phyloP scores from a whole-genome alignment of 202 grass and related monocot species.

The Bolboschoenoplectus hybrid region DNA sequence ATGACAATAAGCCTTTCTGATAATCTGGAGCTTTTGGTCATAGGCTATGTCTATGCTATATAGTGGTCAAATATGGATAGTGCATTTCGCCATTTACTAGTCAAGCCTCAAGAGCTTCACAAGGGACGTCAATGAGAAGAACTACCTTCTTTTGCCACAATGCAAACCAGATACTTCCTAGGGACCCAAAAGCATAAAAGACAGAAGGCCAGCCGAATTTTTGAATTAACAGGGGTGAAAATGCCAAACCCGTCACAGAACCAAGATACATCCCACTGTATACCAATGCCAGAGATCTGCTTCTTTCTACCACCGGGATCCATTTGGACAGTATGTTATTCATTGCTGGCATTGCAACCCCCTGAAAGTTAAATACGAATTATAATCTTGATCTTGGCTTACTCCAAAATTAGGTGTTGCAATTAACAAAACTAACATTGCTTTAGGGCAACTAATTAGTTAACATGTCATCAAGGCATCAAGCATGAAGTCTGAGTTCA shows the following conservation, averaged over 20 bases:
- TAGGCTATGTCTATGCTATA: conserved; percentile 5
- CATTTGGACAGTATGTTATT: conserved; percentile 98
- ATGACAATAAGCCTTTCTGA: not conserved
- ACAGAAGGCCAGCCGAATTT: conserved; percentile 98
- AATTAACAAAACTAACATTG: not conserved
- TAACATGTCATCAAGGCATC: not conserved
- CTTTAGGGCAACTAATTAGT: not conserved
- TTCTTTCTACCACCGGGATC: conserved; percentile 95
- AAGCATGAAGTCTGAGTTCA: conserved; percentile 23
- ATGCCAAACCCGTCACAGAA: conserved; percentile 84
- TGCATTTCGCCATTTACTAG: not conserved
- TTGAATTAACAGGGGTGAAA: conserved; percentile 86
- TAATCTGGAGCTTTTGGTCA: not conserved
- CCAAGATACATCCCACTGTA: conserved; percentile 99
- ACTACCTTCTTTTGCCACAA: conserved; percentile 82
- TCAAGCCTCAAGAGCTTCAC: conserved; percentile 9
- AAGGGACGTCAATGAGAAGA: not conserved
- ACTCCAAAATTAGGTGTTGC: conserved; percentile 12
- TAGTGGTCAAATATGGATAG: not conserved
- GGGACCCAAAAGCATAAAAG: conserved; percentile 92
- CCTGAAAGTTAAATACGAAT: conserved; percentile 50
- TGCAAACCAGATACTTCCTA: conserved; percentile 86
- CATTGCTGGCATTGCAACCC: conserved; percentile 98
- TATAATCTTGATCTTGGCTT: not conserved
- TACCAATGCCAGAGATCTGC: conserved; percentile 89